These are phyloP conservation scores for Dentiscutata heterogama DNA, from an alignment of 371 early-diverging fungal species.

Conservation along the genomic window DNA sequence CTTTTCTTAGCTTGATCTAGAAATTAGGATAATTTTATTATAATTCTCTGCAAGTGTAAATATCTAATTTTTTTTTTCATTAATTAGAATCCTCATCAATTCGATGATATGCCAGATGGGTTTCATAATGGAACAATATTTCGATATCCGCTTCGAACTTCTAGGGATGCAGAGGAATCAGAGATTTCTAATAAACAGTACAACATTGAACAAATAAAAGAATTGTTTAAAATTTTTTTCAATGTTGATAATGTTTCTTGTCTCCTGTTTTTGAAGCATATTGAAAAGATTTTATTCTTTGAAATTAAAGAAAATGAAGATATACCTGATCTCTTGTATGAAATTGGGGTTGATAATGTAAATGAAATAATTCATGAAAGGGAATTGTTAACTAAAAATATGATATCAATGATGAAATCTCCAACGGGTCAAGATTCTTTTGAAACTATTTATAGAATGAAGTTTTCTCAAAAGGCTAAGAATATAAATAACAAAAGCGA, in stretches of 20 bases:
- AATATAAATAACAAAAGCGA: neutral
- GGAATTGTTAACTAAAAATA: neutral
- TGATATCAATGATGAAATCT: neutral
- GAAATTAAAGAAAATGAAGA: conserved; percentile 49
- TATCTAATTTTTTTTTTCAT: too few species aligned
- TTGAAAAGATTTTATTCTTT: conserved; percentile 51
- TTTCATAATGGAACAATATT: conserved; percentile 52
- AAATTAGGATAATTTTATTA: too few species aligned
- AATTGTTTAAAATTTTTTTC: neutral
- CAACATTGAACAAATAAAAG: conserved; percentile 42
- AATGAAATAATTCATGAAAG: conserved; percentile 44
- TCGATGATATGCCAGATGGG: too few species aligned
- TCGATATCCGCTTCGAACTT: conserved; percentile 51
- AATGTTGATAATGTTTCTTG: conserved; percentile 42
- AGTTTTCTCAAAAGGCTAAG: conserved; percentile 40
- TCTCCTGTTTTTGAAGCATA: conserved; percentile 51
- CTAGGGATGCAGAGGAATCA: neutral
- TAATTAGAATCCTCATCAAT: too few species aligned
- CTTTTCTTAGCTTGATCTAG: too few species aligned
- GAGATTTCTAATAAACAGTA: conserved; percentile 46
- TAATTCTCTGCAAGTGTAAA: too few species aligned
- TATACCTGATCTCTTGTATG: conserved; percentile 47
- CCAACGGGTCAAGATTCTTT: conserved; percentile 25
- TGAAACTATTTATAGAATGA: conserved; percentile 32
- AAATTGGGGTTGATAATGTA: conserved; percentile 50